phyloP scores from a whole-genome alignment of 257 asterid genomes.

The Solanum infundibuliforme region DNA sequence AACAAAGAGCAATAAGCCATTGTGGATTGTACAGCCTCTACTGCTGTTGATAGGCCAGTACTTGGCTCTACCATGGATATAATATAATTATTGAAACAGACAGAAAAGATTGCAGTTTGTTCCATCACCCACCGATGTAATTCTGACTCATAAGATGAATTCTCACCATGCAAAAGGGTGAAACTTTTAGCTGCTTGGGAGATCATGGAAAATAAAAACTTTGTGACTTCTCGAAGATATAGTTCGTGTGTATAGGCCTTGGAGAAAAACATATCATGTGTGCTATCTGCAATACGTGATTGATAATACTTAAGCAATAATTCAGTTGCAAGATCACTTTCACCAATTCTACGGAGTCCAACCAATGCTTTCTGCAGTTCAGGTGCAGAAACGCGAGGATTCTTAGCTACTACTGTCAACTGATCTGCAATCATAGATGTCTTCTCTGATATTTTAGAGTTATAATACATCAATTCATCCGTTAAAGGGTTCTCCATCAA shows the following conservation, averaged over 20 bases:
- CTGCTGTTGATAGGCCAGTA: slow-evolving; percentile 33
- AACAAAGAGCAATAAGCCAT: slow-evolving; percentile 56
- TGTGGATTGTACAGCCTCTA: slow-evolving; percentile 42
- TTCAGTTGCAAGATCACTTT: slow-evolving; percentile 28
- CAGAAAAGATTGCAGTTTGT: slow-evolving; percentile 32
- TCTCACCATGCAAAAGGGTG: slow-evolving; percentile 39
- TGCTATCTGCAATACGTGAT: slow-evolving; percentile 31
- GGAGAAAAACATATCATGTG: slow-evolving; percentile 25
- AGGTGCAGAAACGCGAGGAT: slow-evolving; percentile 46
- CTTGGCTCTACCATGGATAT: slow-evolving; percentile 38
- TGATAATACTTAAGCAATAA: slow-evolving; percentile 49
- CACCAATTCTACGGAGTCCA: slow-evolving; percentile 50
- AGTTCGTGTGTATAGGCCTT: slow-evolving; percentile 14
- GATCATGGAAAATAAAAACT: slow-evolving; percentile 44
- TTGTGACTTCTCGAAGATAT: slow-evolving; percentile 29
- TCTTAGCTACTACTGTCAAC: slow-evolving; percentile 29
- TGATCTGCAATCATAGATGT: slow-evolving; percentile 33
- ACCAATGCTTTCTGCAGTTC: slow-evolving; percentile 58
- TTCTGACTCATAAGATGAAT: slow-evolving; percentile 23
- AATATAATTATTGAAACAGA: slow-evolving; percentile 27
- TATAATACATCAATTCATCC: slow-evolving; percentile 31
- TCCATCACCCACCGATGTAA: slow-evolving; percentile 40
- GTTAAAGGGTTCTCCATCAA: slow-evolving; percentile 20
- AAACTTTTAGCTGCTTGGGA: slow-evolving; percentile 57
- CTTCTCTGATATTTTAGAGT: slow-evolving; percentile 39